Evolutionary conservation across 2,329 filamentous ascomycete species (phyloP).

Genomic region (Nemania abortiva): DNA sequence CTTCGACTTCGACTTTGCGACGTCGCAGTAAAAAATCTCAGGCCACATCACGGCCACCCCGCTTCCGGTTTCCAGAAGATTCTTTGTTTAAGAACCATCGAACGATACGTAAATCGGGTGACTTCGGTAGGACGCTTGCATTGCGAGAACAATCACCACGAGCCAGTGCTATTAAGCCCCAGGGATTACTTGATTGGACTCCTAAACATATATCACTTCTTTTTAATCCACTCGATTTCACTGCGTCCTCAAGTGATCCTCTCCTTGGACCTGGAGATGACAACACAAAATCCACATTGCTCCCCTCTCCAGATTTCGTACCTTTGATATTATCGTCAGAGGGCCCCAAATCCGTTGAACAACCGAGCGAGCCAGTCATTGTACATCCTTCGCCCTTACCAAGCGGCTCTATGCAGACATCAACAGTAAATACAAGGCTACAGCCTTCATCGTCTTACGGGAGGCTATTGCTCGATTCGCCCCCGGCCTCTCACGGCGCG

Average conservation of each 20-base stretch:
- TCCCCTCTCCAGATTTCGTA: constrained; percentile 44
- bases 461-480: constrained; percentile 36
- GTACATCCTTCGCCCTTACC: constrained; percentile 16
- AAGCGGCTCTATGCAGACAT: constrained; percentile 30
- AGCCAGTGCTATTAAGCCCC: constrained; percentile 16
- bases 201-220: constrained; percentile 49
- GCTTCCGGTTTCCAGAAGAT: constrained; percentile 49
- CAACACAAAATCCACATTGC: constrained; percentile 36
- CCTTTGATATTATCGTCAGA: constrained; percentile 34
- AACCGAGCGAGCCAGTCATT: constrained; percentile 15
- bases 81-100: constrained; percentile 41
- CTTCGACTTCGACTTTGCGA: constrained; percentile 27
- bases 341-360: constrained; percentile 6
- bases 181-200: constrained; percentile 47
- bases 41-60: constrained; percentile 34
- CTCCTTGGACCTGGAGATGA: constrained; percentile 25
- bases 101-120: constrained; percentile 22
- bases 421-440: constrained; percentile 37
- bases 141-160: constrained; percentile 15
- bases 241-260: constrained; percentile 35
- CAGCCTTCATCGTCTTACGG: constrained; percentile 26
- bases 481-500: constrained; percentile 42
- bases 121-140: neutral
- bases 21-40: constrained; percentile 25
- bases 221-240: constrained; percentile 47